Base-by-base conservation (phyloP, 305 asterid genomes). In the Fraxinus sp. region DNA sequence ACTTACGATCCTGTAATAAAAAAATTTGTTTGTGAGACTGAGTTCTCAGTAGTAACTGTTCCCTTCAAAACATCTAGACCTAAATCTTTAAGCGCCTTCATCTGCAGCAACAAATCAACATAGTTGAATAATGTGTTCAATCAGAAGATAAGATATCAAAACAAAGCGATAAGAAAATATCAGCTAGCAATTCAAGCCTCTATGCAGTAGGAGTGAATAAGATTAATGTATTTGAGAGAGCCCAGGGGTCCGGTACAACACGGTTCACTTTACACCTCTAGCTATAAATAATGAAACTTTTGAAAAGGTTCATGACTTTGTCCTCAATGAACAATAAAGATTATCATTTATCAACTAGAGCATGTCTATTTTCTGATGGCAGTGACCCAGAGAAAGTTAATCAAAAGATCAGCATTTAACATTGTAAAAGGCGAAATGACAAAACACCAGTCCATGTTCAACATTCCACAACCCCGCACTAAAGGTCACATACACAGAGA, bases 51-150 rank as follows among this genome's bases (percentile, higher is more conserved):
- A 77, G 90, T 88, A 39, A 96, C 99, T 73, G 93, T 92, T 85
- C 98, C 99, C 88, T 96, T 95, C 71, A 83, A 81, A 74, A 96
- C 99, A 91, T 93, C 97, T 94, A 96, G 86, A 78, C 98, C 99
- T 64, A 96, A 89, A 87, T 96, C 98, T 84, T 91, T 96, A 33
- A 96, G 98, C 62, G 99, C 90, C 89, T 93, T 92, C 97, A 96
- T 96, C 99, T 96, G 93, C 91, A 85, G 78, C 37, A 85, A 55
- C 75, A 88, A 75, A 82, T 36, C 80, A 80, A 79, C 77, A 84
- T 39, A 76, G 75, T 55, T 79, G 35, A 59, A 82, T 70, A 84
- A 77, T 35, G 41, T 24, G 55, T 77, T 79, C 81, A 77, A 82
- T 71, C 77, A 74, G 80, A 85, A 83, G 5, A 39, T 46, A 80